phyloP scores from a whole-genome alignment of 1,284 basidiomycete species.

The Cerrena zonata region DNA sequence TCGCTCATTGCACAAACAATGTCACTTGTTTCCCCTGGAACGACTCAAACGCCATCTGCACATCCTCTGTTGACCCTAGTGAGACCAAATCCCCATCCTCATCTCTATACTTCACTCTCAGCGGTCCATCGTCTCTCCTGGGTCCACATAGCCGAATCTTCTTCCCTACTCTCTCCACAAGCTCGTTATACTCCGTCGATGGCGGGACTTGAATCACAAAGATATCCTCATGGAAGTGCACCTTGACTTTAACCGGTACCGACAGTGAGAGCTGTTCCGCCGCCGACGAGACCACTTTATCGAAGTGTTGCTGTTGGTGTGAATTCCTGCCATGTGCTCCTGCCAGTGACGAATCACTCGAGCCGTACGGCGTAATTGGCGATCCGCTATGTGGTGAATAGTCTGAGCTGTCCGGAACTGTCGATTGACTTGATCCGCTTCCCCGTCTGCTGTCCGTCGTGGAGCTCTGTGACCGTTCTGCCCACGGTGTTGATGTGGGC shows the following conservation, averaged over 20 bases:
- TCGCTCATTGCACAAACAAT: slow-evolving; percentile 61
- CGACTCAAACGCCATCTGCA: slow-evolving; percentile 84
- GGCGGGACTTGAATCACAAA: slow-evolving; percentile 87
- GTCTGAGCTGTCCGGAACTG: slow-evolving; percentile 64
- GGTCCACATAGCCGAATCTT: slow-evolving; percentile 88
- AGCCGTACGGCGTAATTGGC: slow-evolving; percentile 80
- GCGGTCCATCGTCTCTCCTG: slow-evolving; percentile 63
- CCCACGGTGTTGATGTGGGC: slow-evolving; percentile 52
- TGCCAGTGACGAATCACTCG: slow-evolving; percentile 69
- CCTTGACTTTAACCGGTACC: slow-evolving; percentile 74
- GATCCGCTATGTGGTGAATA: slow-evolving; percentile 77
- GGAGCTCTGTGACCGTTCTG: slow-evolving; percentile 43
- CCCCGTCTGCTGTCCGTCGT: slow-evolving; percentile 60
- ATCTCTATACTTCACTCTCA: slow-evolving; percentile 84
- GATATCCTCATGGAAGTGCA: slow-evolving; percentile 83
- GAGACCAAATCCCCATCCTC: slow-evolving; percentile 88
- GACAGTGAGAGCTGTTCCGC: slow-evolving; percentile 24
- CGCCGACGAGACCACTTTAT: slow-evolving; percentile 30
- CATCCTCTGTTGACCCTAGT: slow-evolving; percentile 82
- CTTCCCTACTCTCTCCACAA: slow-evolving; percentile 85
- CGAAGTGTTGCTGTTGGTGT: slow-evolving; percentile 38
- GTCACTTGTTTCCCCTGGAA: slow-evolving; percentile 70
- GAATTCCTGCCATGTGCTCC: slow-evolving; percentile 41
- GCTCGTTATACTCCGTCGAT: slow-evolving; percentile 68
- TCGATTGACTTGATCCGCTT: slow-evolving; percentile 76